Percentiles rank a stretch among this genome's conserved stretches.
Evolutionary conservation across 2,329 filamentous ascomycete genomes (phyloP).

Genomic region (Colletotrichum navitas): DNA sequence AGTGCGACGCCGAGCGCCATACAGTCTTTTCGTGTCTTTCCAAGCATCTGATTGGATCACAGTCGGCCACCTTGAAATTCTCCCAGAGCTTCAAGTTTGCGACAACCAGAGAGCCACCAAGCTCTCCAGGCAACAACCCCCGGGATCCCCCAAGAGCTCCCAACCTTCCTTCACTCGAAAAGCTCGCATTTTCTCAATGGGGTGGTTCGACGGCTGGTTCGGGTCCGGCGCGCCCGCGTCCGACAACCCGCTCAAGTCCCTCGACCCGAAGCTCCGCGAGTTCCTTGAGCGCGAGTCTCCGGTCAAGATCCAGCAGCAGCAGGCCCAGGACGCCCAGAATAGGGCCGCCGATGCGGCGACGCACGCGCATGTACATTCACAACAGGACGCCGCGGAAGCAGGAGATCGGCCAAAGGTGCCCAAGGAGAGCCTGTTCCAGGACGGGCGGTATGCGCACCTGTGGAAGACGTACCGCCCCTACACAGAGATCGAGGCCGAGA

Average conservation of each 20-base stretch:
- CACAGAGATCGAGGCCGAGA: slow-evolving; percentile 74
- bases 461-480: slow-evolving; percentile 93
- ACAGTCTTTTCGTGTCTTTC: slow-evolving; percentile 21
- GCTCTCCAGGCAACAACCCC: not conserved
- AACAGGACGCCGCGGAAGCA: slow-evolving; percentile 12
- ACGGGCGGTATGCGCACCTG: slow-evolving; percentile 81
- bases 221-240: slow-evolving; percentile 60
- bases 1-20: not conserved
- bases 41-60: slow-evolving; percentile 37
- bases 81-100: slow-evolving; percentile 36
- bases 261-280: slow-evolving; percentile 86
- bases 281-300: slow-evolving; percentile 88
- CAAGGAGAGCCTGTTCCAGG: slow-evolving; percentile 65
- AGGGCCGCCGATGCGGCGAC: slow-evolving; percentile 43
- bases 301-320: slow-evolving; percentile 68
- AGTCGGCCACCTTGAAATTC: slow-evolving; percentile 33
- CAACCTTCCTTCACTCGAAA: not conserved
- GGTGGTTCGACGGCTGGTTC: slow-evolving; percentile 66
- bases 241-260: slow-evolving; percentile 74
- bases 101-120: slow-evolving; percentile 4
- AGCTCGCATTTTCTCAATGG: slow-evolving; percentile 56
- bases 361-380: slow-evolving; percentile 27
- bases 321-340: slow-evolving; percentile 25
- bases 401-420: slow-evolving; percentile 55
- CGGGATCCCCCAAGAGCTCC: not conserved